Evolutionary conservation across 2,329 filamentous ascomycete genomes (phyloP).

Genomic region (Aspergillus ibericus): DNA sequence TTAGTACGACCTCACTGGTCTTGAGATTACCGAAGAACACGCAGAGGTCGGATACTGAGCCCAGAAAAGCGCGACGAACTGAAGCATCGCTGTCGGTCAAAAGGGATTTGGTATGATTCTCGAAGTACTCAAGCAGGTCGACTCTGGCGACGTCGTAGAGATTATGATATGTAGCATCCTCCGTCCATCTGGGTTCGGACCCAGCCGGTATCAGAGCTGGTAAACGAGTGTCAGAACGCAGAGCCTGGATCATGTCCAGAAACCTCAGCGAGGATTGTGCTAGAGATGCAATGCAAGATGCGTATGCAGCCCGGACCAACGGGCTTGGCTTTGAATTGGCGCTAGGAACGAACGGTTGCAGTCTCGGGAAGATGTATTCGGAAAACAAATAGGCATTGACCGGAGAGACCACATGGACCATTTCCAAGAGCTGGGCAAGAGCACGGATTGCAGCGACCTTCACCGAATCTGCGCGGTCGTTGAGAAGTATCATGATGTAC

Average conservation of each 20-base stretch:
- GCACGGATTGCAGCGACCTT: constrained; percentile 81
- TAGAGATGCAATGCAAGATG: constrained; percentile 84
- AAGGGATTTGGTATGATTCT: constrained; percentile 82
- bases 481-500: constrained; percentile 79
- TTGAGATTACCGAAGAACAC: constrained; percentile 92
- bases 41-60: constrained; percentile 87
- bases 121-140: constrained; percentile 81
- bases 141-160: constrained; percentile 84
- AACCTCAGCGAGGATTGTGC: constrained; percentile 83
- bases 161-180: constrained; percentile 70
- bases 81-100: constrained; percentile 83
- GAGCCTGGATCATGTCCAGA: constrained; percentile 84
- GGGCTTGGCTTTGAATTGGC: constrained; percentile 60
- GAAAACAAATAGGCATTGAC: constrained; percentile 68
- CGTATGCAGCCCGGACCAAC: constrained; percentile 84
- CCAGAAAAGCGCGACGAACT: constrained; percentile 86
- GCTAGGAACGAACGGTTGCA: constrained; percentile 58
- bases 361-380: constrained; percentile 62
- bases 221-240: constrained; percentile 79
- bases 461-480: constrained; percentile 80
- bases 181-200: constrained; percentile 69
- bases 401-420: constrained; percentile 83
- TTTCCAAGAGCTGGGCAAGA: constrained; percentile 81
- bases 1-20: constrained; percentile 92
- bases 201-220: constrained; percentile 73